phyloP scores from a whole-genome alignment of 139 green algal genomes.

The Chlamydomonas urium region DNA sequence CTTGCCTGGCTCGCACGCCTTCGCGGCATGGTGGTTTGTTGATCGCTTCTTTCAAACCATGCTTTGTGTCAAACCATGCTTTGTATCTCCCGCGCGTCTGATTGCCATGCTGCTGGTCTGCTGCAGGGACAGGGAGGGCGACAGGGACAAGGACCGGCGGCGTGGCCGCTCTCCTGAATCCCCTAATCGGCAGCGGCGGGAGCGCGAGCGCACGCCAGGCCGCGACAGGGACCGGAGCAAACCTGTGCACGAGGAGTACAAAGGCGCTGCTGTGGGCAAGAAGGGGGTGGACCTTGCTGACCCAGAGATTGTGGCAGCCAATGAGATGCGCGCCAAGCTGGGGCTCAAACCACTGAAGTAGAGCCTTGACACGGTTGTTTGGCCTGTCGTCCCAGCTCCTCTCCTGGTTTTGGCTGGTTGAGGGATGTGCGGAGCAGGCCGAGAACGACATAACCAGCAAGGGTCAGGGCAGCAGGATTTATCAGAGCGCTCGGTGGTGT shows the following conservation, averaged over 20 bases:
- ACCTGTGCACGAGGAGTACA: not conserved
- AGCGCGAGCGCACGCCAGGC: not conserved
- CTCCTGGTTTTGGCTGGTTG: too few species aligned
- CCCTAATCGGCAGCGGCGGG: not conserved
- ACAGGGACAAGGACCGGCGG: conserved; percentile 5
- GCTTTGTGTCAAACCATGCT: too few species aligned
- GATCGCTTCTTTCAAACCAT: too few species aligned
- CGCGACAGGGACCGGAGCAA: too few species aligned
- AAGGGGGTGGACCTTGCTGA: conserved; percentile 9
- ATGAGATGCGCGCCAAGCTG: conserved; percentile 33
- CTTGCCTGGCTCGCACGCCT: too few species aligned
- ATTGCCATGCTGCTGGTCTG: not conserved
- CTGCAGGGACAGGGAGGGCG: conserved; percentile 13
- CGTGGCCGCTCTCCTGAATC: not conserved
- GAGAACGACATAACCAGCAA: too few species aligned
- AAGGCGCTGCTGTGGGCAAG: not conserved
- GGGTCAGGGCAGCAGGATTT: too few species aligned
- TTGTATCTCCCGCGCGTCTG: not conserved
- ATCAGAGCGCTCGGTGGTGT: too few species aligned
- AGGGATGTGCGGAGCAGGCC: too few species aligned
- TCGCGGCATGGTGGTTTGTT: too few species aligned
- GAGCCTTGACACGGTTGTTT: too few species aligned
- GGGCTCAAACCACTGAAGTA: conserved; percentile 38
- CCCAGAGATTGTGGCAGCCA: conserved; percentile 34
- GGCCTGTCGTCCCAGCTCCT: too few species aligned